Evolutionary conservation across 179 eudicot species (phyloP).

Genomic region (Gypsophila paniculata): DNA sequence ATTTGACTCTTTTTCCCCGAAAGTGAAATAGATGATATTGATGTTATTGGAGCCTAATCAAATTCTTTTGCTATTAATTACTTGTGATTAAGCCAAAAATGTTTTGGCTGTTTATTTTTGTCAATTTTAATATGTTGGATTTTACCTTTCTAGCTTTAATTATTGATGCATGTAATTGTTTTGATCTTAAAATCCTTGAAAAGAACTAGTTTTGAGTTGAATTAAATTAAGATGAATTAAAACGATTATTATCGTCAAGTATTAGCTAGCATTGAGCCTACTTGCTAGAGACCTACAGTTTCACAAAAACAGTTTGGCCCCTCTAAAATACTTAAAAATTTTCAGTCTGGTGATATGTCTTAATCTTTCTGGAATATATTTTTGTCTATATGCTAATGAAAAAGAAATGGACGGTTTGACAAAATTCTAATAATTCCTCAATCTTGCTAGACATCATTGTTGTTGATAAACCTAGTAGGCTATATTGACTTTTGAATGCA

Average conservation of each 20-base stretch:
- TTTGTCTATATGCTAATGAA: constrained; percentile 14
- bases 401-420: constrained; percentile 33
- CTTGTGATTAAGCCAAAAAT: background rate
- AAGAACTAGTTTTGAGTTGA: no score
- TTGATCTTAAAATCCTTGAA: no score
- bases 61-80: background rate
- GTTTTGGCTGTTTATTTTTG: background rate
- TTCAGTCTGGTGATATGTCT: constrained; percentile 22
- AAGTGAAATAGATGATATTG: background rate
- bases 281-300: constrained; percentile 18
- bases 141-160: background rate
- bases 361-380: constrained; percentile 12
- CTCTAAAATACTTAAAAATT: constrained; percentile 1
- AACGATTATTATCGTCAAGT: background rate
- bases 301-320: constrained; percentile 6
- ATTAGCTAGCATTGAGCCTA: constrained; percentile 11
- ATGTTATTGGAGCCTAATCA: background rate
- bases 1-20: background rate
- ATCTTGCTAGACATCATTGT: background rate
- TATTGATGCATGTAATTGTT: background rate
- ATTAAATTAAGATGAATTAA: background rate
- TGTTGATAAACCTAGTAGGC: background rate
- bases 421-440: constrained; percentile 16
- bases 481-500: background rate
- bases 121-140: background rate